Percentiles rank a stretch among this genome's conserved stretches.
phyloP scores from a whole-genome alignment of 1,284 basidiomycete species.

The Malassezia pachydermatis region DNA sequence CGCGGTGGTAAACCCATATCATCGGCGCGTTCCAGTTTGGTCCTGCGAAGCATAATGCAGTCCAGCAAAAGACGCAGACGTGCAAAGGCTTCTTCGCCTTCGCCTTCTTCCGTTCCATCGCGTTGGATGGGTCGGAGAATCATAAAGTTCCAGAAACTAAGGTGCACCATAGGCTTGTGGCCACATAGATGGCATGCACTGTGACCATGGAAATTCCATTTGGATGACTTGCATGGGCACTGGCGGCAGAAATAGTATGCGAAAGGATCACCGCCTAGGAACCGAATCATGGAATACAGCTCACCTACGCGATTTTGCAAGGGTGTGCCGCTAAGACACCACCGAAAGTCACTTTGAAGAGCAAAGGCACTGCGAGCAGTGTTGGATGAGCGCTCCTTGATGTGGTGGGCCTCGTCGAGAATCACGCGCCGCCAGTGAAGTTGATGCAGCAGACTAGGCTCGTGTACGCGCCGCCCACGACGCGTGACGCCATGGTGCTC shows the following conservation, averaged over 20 bases:
- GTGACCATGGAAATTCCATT: slow-evolving; percentile 79
- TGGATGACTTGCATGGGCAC: slow-evolving; percentile 76
- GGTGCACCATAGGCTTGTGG: slow-evolving; percentile 88
- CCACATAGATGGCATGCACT: slow-evolving; percentile 78
- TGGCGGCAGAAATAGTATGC: slow-evolving; percentile 56
- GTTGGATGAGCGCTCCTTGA: slow-evolving; percentile 73
- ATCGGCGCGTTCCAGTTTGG: slow-evolving; percentile 80
- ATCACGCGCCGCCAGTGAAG: slow-evolving; percentile 93
- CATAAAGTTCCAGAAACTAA: slow-evolving; percentile 51
- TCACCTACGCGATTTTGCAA: slow-evolving; percentile 74
- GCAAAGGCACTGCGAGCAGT: slow-evolving; percentile 94
- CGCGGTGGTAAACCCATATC: slow-evolving; percentile 94
- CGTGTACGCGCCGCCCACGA: slow-evolving; percentile 73
- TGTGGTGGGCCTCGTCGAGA: slow-evolving; percentile 96
- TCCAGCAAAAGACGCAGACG: slow-evolving; percentile 61
- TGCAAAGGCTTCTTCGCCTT: slow-evolving; percentile 39
- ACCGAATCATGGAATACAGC: slow-evolving; percentile 75
- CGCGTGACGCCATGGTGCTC: slow-evolving; percentile 84
- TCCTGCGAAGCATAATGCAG: slow-evolving; percentile 78
- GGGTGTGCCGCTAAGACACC: slow-evolving; percentile 98
- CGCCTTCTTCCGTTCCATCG: slow-evolving; percentile 32
- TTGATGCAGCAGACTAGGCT: slow-evolving; percentile 73
- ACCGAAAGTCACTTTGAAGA: slow-evolving; percentile 67
- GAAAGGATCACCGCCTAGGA: slow-evolving; percentile 35
- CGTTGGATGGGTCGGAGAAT: slow-evolving; percentile 46